phyloP scores from a whole-genome alignment of 2,329 filamentous ascomycete species.

The Intubia oerlemansii region DNA sequence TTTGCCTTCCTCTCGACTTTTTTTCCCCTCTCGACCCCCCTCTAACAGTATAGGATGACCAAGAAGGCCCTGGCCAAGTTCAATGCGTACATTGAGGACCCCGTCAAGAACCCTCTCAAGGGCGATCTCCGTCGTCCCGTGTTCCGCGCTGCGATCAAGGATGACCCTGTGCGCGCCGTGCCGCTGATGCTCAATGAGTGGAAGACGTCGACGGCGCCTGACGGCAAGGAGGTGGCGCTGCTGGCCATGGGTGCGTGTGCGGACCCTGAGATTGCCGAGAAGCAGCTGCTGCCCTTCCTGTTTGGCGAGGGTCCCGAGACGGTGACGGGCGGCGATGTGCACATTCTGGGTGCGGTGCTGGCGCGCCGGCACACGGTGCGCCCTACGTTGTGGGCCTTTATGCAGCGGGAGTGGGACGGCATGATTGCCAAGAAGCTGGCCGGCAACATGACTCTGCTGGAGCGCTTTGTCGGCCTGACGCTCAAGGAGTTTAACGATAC shows the following conservation, averaged over 20 bases:
- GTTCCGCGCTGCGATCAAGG: constrained; percentile 56
- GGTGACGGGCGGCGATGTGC: constrained; percentile 74
- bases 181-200: constrained; percentile 70
- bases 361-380: constrained; percentile 53
- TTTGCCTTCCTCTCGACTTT: too few species aligned
- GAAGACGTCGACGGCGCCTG: constrained; percentile 60
- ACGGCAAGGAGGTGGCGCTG: constrained; percentile 76
- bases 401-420: constrained; percentile 67
- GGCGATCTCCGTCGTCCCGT: constrained; percentile 63
- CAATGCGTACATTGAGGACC: constrained; percentile 52
- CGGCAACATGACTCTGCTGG: constrained; percentile 66
- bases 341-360: constrained; percentile 55
- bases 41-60: constrained; percentile 28
- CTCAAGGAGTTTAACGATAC: constrained; percentile 60
- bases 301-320: constrained; percentile 38
- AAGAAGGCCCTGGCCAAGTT: constrained; percentile 62
- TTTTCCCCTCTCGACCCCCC: too few species aligned
- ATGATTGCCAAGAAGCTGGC: constrained; percentile 44
- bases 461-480: constrained; percentile 65
- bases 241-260: constrained; percentile 54
- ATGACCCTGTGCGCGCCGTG: constrained; percentile 46
- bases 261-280: constrained; percentile 42
- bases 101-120: constrained; percentile 46
- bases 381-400: constrained; percentile 61
- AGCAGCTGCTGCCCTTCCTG: constrained; percentile 54